These are phyloP conservation scores for Penicillium sp. DNA, from an alignment of 2,329 filamentous ascomycete genomes.

Conservation along the genomic window DNA sequence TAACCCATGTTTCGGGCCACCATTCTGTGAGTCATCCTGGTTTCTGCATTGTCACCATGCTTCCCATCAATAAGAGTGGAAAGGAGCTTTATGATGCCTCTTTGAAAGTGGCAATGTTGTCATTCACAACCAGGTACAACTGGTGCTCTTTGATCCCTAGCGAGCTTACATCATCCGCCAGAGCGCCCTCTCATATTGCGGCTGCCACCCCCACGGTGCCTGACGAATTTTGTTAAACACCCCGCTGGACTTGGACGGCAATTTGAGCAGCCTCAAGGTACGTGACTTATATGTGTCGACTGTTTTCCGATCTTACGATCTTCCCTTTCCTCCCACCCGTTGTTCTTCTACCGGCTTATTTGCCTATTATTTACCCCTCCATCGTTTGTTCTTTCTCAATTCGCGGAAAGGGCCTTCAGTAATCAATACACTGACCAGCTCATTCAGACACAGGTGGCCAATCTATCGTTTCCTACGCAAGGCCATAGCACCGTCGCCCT, in stretches of 20 bases:
- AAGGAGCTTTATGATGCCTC: neutral
- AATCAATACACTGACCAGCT: neutral
- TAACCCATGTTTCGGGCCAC: neutral
- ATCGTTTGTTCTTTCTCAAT: neutral
- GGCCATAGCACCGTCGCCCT: constrained; percentile 34
- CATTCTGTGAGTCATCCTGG: neutral
- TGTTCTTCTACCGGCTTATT: neutral
- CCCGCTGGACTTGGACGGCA: constrained; percentile 35
- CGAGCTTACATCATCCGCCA: constrained; percentile 39
- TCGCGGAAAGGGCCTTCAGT: neutral
- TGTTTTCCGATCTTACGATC: neutral
- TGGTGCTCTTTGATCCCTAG: constrained; percentile 7
- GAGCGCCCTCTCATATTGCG: constrained; percentile 26
- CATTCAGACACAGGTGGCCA: constrained; percentile 25
- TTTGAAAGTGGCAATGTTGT: neutral
- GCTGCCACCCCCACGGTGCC: constrained; percentile 41
- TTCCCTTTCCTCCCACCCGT: neutral
- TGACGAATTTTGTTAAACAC: constrained; percentile 41
- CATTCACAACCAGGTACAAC: neutral
- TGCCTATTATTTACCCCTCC: neutral
- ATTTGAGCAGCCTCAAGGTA: constrained; percentile 31
- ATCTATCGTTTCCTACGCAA: constrained; percentile 27
- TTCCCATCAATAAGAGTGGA: neutral
- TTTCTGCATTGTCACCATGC: neutral
- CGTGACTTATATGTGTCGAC: constrained; percentile 12